Percentiles rank a stretch among this genome's conserved stretches.
Conservation (phyloP, 2,329 filamentous ascomycete genomes). For the Fusarium subglutinans region DNA sequence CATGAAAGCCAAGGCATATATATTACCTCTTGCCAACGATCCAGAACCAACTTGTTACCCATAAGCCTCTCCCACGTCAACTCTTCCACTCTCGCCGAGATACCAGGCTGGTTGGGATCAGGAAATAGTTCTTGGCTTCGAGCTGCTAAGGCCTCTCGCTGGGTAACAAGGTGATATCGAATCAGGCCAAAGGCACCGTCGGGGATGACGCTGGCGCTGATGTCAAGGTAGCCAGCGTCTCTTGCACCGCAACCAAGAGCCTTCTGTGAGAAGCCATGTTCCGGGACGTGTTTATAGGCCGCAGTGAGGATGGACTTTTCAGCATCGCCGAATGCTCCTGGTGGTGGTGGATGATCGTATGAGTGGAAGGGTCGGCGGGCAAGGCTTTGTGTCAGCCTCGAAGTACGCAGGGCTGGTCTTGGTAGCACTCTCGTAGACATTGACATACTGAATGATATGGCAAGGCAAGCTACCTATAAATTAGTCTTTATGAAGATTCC, state of each 20-base stretch:
- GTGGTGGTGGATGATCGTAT: conserved; percentile 69
- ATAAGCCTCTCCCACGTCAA: conserved; percentile 81
- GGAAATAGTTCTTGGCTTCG: conserved; percentile 53
- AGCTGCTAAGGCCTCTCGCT: conserved; percentile 67
- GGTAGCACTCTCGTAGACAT: conserved; percentile 23
- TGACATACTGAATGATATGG: conserved; percentile 21
- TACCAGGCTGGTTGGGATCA: conserved; percentile 50
- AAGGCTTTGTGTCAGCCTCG: conserved; percentile 23
- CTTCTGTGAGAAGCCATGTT: conserved; percentile 81
- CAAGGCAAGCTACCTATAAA: not conserved
- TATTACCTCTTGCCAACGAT: conserved; percentile 86
- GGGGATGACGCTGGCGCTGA: conserved; percentile 83
- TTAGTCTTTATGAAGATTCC: not conserved
- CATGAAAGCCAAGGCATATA: not conserved
- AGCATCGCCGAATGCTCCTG: conserved; percentile 70
- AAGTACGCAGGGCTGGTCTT: conserved; percentile 21
- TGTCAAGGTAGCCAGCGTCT: conserved; percentile 87
- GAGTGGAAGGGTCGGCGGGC: conserved; percentile 70
- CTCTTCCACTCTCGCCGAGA: conserved; percentile 72
- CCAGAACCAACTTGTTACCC: conserved; percentile 77
- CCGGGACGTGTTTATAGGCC: conserved; percentile 81
- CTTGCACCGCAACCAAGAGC: conserved; percentile 81
- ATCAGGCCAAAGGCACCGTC: conserved; percentile 84
- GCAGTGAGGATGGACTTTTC: conserved; percentile 83
- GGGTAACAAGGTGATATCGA: conserved; percentile 76